phyloP scores from a whole-genome alignment of 2,329 filamentous ascomycete species.

The Elsinoe ampelina region DNA sequence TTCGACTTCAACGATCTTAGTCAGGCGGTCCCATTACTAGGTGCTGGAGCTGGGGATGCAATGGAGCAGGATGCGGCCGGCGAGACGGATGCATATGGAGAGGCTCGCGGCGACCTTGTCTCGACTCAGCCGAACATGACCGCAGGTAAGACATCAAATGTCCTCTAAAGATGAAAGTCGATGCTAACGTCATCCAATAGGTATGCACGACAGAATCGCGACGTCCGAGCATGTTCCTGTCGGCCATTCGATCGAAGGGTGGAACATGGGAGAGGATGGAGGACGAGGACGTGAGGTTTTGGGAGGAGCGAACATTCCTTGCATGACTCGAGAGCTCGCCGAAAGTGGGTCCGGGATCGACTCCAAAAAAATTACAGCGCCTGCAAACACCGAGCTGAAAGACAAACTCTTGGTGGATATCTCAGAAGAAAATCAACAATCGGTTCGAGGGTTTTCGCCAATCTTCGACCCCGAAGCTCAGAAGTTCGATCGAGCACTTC shows the following conservation, averaged over 20 bases:
- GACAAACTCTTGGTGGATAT: background rate
- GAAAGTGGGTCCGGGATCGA: conserved; percentile 5
- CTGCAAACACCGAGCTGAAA: background rate
- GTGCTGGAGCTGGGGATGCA: no score
- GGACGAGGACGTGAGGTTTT: background rate
- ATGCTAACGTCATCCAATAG: no score
- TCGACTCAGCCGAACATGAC: no score
- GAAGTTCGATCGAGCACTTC: background rate
- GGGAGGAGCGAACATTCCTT: no score
- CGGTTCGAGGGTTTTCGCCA: no score
- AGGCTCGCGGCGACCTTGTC: no score
- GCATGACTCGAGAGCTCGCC: background rate
- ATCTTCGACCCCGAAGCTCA: background rate
- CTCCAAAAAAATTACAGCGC: conserved; percentile 3
- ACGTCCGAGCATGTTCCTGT: background rate
- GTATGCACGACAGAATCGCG: background rate
- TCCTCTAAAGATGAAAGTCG: no score
- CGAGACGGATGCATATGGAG: no score
- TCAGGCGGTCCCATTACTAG: background rate
- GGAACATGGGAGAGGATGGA: background rate
- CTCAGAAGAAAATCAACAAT: no score
- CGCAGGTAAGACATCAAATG: no score
- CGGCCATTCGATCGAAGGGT: background rate
- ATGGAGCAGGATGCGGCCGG: no score
- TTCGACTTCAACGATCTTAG: background rate